A percentile compares a stretch with the other conserved stretches of the same genome.
phyloP scores from a whole-genome alignment of 2,329 filamentous ascomycete genomes.

The Dryadomyces quercus-mongolicae region DNA sequence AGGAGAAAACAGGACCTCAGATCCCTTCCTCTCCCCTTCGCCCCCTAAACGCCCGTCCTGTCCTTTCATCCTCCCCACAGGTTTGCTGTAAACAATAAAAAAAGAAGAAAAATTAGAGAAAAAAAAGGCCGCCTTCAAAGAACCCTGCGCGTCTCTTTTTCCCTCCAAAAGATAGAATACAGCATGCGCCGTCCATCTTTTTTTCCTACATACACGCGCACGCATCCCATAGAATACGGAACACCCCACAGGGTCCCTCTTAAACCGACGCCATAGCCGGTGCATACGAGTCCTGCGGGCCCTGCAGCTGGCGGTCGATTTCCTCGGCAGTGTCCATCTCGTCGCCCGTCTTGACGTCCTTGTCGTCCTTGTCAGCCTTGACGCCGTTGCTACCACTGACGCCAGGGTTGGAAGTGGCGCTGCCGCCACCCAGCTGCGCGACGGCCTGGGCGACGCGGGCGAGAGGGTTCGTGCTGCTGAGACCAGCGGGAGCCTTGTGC shows the following conservation, averaged over 20 bases:
- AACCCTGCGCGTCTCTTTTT: not conserved
- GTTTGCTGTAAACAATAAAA: not conserved
- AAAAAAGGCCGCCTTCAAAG: not conserved
- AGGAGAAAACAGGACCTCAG: not conserved
- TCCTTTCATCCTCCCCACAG: not conserved
- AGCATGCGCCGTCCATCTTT: too few species aligned
- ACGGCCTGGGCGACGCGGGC: conserved; percentile 38
- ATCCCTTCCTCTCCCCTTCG: not conserved
- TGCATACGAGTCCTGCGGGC: conserved; percentile 11
- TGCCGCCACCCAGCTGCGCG: conserved; percentile 15
- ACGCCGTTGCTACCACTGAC: not conserved
- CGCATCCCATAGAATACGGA: too few species aligned
- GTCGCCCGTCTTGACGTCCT: conserved; percentile 17
- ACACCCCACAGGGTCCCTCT: too few species aligned
- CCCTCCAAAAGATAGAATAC: too few species aligned
- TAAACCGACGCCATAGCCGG: not conserved
- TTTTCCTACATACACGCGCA: too few species aligned
- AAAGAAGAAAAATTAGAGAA: not conserved
- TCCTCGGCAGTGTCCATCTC: conserved; percentile 38
- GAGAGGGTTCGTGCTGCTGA: conserved; percentile 18
- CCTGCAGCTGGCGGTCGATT: conserved; percentile 40
- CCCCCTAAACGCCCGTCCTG: not conserved
- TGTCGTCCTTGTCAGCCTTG: not conserved
- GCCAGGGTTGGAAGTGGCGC: not conserved
- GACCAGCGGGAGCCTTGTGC: not conserved